Evolutionary conservation across 495 filamentous ascomycete genomes (phyloP), one percentile per base, ranked within the genome.

Genomic region (Corynascus novoguineensis): DNA sequence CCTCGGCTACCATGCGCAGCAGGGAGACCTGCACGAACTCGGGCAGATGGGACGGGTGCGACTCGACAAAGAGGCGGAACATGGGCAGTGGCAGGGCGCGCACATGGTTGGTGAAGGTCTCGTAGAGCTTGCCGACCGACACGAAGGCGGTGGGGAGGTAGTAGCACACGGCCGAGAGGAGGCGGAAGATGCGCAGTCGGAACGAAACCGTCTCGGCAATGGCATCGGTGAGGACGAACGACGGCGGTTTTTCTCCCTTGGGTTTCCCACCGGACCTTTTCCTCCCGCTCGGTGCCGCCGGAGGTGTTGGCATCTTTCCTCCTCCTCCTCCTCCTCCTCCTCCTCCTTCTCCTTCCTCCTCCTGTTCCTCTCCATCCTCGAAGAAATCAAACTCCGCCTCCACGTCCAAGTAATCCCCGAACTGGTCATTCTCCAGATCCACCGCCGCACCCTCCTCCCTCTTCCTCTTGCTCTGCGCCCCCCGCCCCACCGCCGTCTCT

Each of bases 1-100:
- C 75, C 17, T 77, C 77, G 10, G 91, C 74, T 5, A 95, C 65
- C 27, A 78, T 75, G 51, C 89, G 83, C 50, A 82, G 78, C 27
- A 96, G 78, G 3, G 82, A 81, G 31, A 84, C 77, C 12, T 82
- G 77, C 3, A 71, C 68, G 27, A 81, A 67, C 15, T 72, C 57
- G 0, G 80, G 75, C 0, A 88, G 73, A 6, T 71, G 61, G 1
- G 73, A 72, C 5, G 66, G 53, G 28, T 63, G 53, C 44, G 81
- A 76, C 25, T 79, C 80, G 60, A 92, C 71, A 52, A 95, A 82
- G n/a, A 83, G 71, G 37, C 83, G 78, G 70, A 95, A 95, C n/a
- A 82, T 67, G 0, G 83, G 78, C 0, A 91, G 75, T 0, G 89
- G 82, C 3, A 92, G 76, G 25, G 76, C 76, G 17, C 83, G 79